Conservation (phyloP, 768 basidiomycete genomes). For the Daedaleopsis sinensis region DNA sequence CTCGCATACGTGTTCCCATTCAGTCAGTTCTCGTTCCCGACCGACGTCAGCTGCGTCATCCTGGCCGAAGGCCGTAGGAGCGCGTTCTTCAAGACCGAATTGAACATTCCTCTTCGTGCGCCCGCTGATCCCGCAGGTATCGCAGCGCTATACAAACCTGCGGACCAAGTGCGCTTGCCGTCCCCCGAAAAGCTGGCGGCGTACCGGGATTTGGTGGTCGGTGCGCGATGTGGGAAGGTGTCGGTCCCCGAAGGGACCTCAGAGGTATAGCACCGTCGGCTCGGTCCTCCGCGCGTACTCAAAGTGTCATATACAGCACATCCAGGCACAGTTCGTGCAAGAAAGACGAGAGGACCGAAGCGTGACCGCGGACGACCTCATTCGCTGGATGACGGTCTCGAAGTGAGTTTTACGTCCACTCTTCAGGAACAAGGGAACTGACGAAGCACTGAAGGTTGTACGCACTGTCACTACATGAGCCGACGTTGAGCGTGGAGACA, state of each 20-base stretch:
- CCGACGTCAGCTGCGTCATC: slow-evolving; percentile 69
- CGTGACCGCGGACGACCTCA: slow-evolving; percentile 61
- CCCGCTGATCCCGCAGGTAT: slow-evolving; percentile 12
- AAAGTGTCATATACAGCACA: slow-evolving; percentile 48
- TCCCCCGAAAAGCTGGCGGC: slow-evolving; percentile 46
- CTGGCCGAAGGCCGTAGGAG: slow-evolving; percentile 68
- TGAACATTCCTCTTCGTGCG: slow-evolving; percentile 53
- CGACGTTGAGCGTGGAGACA: slow-evolving; percentile 54
- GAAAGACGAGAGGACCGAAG: slow-evolving; percentile 41
- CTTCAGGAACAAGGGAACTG: slow-evolving; percentile 5
- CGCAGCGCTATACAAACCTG: slow-evolving; percentile 52
- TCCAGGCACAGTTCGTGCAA: slow-evolving; percentile 74
- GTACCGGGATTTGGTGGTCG: slow-evolving; percentile 62
- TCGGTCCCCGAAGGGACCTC: slow-evolving; percentile 56
- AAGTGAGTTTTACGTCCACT: slow-evolving; percentile 47
- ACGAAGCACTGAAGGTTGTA: slow-evolving; percentile 48
- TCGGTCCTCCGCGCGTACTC: neutral
- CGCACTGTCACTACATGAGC: slow-evolving; percentile 61
- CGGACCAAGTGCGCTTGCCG: slow-evolving; percentile 48
- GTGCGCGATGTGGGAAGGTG: slow-evolving; percentile 62
- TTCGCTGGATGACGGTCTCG: slow-evolving; percentile 68
- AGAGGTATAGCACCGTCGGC: slow-evolving; percentile 43
- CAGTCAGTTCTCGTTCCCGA: slow-evolving; percentile 70
- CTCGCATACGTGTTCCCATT: slow-evolving; percentile 79
- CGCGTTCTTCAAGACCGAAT: slow-evolving; percentile 72